Conservation (phyloP, 495 filamentous ascomycete species). For the Neurospora hispaniola region DNA sequence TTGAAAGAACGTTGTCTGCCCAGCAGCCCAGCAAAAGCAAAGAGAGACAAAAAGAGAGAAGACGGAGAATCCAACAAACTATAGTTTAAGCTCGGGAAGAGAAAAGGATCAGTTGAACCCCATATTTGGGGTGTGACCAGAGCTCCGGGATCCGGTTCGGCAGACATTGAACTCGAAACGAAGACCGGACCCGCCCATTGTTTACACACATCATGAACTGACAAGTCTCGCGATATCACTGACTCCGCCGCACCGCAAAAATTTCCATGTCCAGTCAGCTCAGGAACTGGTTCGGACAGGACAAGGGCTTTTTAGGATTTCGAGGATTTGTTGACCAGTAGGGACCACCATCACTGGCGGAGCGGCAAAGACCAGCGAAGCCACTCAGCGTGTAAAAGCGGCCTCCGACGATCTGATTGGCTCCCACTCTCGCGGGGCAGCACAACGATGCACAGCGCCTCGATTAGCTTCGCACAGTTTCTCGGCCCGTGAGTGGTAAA, state of each 20-base stretch:
- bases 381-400: conserved; percentile 7
- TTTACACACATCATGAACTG: background rate
- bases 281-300: background rate
- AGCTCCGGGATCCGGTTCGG: background rate
- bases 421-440: conserved; percentile 6
- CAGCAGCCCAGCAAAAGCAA: background rate
- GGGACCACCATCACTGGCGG: background rate
- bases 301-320: background rate
- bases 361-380: conserved; percentile 4
- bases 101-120: background rate
- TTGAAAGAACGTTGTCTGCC: background rate
- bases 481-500: background rate
- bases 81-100: background rate
- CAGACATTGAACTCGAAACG: background rate
- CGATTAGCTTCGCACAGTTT: background rate
- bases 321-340: background rate
- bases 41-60: background rate
- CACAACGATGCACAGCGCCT: conserved; percentile 4
- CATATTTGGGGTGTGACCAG: background rate
- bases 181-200: background rate
- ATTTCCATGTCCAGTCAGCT: conserved; percentile 1
- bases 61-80: background rate
- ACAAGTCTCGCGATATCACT: background rate
- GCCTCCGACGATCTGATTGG: conserved; percentile 12
- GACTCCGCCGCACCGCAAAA: conserved; percentile 1